Base-by-base conservation (phyloP, 352 stramenopile species). In the Phytophthora kernoviae region DNA sequence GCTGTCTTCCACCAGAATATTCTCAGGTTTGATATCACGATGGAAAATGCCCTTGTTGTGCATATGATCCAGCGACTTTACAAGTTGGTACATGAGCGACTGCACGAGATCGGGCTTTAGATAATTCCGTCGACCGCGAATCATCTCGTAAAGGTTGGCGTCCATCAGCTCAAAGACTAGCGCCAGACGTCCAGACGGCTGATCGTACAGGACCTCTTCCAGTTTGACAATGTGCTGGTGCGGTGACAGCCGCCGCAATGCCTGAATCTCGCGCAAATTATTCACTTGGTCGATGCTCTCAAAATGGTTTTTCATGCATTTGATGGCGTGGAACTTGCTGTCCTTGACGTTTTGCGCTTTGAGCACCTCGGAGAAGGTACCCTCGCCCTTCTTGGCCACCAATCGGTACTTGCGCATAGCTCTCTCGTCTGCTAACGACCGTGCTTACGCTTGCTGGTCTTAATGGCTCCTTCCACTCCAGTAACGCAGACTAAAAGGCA, bases 281-380 rank as follows among this genome's bases (percentile, higher is more conserved):
- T 99, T 98, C 32, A 98, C 95, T 66, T 99, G 91, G 52, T 99
- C 95, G 37, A 98, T 97, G 66, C 73, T 97, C 59, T 98, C 91
- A 45, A 98, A 99, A 46, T 94, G 81, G 67, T 97, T 98, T 68
- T 98, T 98, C 96, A 99, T 99, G 72, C 96, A 98, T 63, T 99
- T 99, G 68, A 99, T 98, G n/a, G 95, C 96, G 56, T 98, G 86
- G 64, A 97, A 97, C 70, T 96, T 96, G 54, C 82, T 94, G 61
- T 97, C 91, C 54, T 98, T 97, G 24, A 98, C 86, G 42, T 98
- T 97, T 47, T 97, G 87, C 17, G 88, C 88, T 70, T 96, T 96
- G 46, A 95, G 74, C 52, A 98, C 94, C 51, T 98, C 93, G 40
- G 90, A 97, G 76, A 99, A 99, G 8, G 95, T 98, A 40, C 96